Base-by-base conservation (phyloP, 331 rosid species). In the Acacia concinna region DNA sequence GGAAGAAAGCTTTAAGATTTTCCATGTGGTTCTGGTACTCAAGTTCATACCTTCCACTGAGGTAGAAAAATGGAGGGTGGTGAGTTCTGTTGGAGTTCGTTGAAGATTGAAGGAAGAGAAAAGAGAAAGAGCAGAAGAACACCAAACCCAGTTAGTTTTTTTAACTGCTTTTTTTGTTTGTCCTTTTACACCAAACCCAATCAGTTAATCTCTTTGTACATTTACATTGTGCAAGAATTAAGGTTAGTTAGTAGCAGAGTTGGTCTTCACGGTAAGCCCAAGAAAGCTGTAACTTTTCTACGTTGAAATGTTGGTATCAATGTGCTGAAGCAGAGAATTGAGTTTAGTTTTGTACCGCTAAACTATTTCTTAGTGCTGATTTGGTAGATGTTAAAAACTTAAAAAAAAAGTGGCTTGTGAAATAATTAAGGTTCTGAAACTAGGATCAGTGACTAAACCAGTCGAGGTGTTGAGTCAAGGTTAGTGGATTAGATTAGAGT, bases 91-190 rank as follows among this genome's bases (percentile, higher is more conserved):
- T 71, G 35, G 72, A 79, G 57, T 65, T 27, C 20, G 44, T 21
- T 44, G 63, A 82, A 76, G 64, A 71, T 47, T 66, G 79, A 79
- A 44, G 71, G 52, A 20, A 52, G 63, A 8, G 60, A 25, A 70
- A 66, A 47, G 34, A 78, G 52, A 46, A 3, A 62, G 44, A 52
- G 20, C 8, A 73, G 47, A 57, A 68, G 54, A 43, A 60, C 47
- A 41, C 52, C n/a, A 57, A 41, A 54, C 28, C 1, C 44, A 35
- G 32, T 17, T 63, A 7, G 57, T 49, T 49, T 15, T 49, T 15
- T 49, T 18, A 47, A 17, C 56, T 37, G 41, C 8, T 18, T 5
- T 20, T 49, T 20, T 20, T 49, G 57, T 49, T 20, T 20, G 8
- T 20, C 57, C 5, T 49, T 20, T 20, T 6, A 49, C 21, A 49